Conservation (phyloP, 148 eudicot genomes). For the Amaranthus palmeri region DNA sequence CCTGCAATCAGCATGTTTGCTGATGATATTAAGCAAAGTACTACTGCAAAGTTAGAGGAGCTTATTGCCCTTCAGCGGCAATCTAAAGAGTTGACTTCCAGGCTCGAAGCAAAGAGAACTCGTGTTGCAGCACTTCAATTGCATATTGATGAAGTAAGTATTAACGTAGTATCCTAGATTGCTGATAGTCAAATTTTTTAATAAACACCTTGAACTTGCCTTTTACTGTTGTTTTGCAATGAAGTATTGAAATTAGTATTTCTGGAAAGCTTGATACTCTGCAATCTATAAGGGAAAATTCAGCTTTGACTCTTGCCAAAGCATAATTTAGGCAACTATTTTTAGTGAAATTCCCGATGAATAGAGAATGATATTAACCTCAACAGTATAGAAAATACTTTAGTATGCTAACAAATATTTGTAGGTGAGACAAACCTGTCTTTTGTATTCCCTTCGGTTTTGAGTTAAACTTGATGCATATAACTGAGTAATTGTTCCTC, state of each 20-base stretch:
- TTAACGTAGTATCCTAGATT: neutral
- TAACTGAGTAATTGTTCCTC: too few relatives aligned
- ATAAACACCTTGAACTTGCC: neutral
- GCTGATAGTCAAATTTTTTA: neutral
- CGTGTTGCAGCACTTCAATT: slow-evolving; percentile 54
- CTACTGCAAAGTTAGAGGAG: slow-evolving; percentile 65
- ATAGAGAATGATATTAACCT: neutral
- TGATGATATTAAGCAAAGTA: slow-evolving; percentile 57
- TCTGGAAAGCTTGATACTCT: too few relatives aligned
- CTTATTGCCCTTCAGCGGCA: slow-evolving; percentile 66
- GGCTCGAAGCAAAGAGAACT: slow-evolving; percentile 57
- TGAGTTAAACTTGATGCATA: too few relatives aligned
- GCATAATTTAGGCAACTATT: neutral
- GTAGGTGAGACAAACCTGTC: too few relatives aligned
- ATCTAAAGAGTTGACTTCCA: slow-evolving; percentile 49
- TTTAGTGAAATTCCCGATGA: neutral
- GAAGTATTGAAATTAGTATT: neutral
- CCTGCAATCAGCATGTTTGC: slow-evolving; percentile 56
- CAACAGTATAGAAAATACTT: too few relatives aligned
- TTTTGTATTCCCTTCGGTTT: too few relatives aligned
- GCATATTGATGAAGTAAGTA: slow-evolving; percentile 62
- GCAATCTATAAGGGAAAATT: too few relatives aligned
- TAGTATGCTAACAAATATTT: too few relatives aligned
- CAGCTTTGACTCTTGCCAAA: neutral
- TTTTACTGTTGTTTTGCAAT: neutral